phyloP scores from a whole-genome alignment of 257 asterid species.

The Coffea canephora region DNA sequence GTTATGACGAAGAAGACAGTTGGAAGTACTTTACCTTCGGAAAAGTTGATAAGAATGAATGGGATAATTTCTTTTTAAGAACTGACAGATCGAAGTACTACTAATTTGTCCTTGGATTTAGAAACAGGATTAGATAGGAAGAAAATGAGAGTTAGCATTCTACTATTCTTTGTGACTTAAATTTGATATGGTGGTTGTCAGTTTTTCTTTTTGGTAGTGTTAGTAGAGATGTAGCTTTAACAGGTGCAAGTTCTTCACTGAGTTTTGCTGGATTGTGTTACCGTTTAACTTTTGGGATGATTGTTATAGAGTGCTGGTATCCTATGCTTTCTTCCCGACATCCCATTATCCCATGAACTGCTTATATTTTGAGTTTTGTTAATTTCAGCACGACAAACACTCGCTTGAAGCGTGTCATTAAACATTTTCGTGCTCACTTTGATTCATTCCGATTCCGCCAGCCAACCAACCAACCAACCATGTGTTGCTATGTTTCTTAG shows the following conservation, averaged over 20 bases:
- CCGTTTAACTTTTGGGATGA: neutral
- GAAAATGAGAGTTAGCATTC: neutral
- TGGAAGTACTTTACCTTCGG: constrained; percentile 84
- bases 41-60: constrained; percentile 47
- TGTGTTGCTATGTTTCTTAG: too few relatives aligned
- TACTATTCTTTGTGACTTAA: neutral
- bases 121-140: neutral
- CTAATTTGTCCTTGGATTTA: neutral
- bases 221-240: neutral
- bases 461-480: too few relatives aligned
- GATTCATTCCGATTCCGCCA: too few relatives aligned
- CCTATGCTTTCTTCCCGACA: neutral
- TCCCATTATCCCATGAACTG: neutral
- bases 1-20: constrained; percentile 60
- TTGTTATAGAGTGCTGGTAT: too few relatives aligned
- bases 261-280: neutral
- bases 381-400: neutral
- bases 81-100: constrained; percentile 18
- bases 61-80: constrained; percentile 73
- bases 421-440: neutral
- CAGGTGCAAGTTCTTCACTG: neutral
- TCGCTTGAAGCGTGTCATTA: neutral
- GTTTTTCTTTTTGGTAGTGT: neutral
- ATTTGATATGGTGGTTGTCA: neutral
- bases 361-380: neutral